Conservation (phyloP, 108 stramenopile species). For the Mediolabrus comicus region DNA sequence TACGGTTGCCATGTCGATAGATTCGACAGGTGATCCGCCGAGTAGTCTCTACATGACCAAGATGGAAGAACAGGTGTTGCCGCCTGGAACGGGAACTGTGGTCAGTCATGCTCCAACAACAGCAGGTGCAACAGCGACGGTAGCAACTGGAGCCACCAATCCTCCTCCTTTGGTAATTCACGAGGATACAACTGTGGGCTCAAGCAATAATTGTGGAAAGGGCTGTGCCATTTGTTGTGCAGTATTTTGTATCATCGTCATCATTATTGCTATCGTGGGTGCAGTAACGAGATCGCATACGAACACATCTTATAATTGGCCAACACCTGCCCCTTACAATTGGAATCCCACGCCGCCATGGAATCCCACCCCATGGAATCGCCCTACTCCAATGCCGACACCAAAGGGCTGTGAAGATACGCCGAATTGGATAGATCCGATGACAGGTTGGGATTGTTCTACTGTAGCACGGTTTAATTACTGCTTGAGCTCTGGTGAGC, state of each 20-base stretch:
- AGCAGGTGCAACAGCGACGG: background rate
- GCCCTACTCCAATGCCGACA: background rate
- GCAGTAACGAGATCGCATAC: background rate
- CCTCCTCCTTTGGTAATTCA: background rate
- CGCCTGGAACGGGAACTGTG: slow-evolving; percentile 1
- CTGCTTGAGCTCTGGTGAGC: background rate
- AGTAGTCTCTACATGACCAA: slow-evolving; percentile 23
- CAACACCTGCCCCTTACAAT: background rate
- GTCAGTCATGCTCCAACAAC: slow-evolving; percentile 10
- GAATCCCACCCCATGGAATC: background rate
- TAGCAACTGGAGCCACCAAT: background rate
- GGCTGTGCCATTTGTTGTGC: background rate
- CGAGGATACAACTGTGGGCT: background rate
- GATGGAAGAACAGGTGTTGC: slow-evolving; percentile 14
- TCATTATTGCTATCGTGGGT: background rate
- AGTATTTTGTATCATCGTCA: background rate
- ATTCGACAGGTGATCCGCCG: slow-evolving; percentile 12
- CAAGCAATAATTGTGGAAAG: no score
- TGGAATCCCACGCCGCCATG: background rate
- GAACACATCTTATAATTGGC: background rate
- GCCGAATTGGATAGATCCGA: background rate
- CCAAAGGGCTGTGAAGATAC: background rate
- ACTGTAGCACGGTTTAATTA: background rate
- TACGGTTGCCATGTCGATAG: slow-evolving; percentile 1
- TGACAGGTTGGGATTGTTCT: background rate